phyloP scores from a whole-genome alignment of 768 basidiomycete species.

The Phanerochaete carnosa region DNA sequence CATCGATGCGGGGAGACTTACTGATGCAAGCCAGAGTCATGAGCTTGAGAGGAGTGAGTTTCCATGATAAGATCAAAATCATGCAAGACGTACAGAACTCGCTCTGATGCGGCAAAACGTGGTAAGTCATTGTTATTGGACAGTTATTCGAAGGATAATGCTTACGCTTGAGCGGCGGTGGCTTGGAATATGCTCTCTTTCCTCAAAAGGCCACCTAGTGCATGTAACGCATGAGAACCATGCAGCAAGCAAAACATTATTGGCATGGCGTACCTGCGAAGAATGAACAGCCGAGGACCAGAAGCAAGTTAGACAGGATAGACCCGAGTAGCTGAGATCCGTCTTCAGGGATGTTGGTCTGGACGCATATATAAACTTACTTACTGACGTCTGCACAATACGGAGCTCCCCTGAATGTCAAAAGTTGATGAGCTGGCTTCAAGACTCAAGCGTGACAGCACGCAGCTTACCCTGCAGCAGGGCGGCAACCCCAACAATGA shows the following conservation, averaged over 20 bases:
- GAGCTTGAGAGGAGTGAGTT: constrained; percentile 39
- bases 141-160: constrained; percentile 10
- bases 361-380: constrained; percentile 16
- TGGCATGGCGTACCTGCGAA: constrained; percentile 56
- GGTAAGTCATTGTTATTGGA: neutral
- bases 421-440: neutral
- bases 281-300: constrained; percentile 91
- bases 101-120: constrained; percentile 22
- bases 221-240: neutral
- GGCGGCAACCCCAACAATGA: constrained; percentile 87
- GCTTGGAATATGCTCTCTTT: constrained; percentile 74
- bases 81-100: constrained; percentile 33
- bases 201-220: constrained; percentile 54
- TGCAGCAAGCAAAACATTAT: neutral
- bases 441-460: neutral
- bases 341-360: neutral
- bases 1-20: constrained; percentile 31
- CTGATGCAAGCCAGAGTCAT: constrained; percentile 88
- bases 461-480: constrained; percentile 59
- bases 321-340: constrained; percentile 76
- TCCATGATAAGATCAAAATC: neutral
- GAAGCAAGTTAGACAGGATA: constrained; percentile 84
- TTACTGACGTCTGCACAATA: constrained; percentile 88
- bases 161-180: constrained; percentile 86
- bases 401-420: constrained; percentile 62